These are phyloP conservation scores for Trichoderma harzianum DNA, from an alignment of 2,329 filamentous ascomycete genomes.

Conservation along the genomic window DNA sequence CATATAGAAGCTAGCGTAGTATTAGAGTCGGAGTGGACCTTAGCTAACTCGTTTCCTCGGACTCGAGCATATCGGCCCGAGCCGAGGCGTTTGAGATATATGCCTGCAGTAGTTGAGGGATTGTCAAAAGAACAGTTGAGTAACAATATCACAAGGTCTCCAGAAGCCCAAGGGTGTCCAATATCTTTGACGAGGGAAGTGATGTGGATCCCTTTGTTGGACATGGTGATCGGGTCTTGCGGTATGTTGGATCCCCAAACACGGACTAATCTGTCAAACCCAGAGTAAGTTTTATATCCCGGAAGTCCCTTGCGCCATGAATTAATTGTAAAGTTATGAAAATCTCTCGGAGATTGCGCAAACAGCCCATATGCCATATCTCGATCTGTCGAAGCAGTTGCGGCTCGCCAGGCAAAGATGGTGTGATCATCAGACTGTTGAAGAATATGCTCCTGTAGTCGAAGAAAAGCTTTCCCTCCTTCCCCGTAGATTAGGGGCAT, in stretches of 20 bases:
- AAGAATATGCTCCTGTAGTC: neutral
- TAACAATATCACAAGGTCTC: neutral
- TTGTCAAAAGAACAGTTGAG: neutral
- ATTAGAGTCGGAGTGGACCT: neutral
- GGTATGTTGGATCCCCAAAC: neutral
- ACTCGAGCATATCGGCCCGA: neutral
- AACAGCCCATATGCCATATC: neutral
- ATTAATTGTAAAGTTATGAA: neutral
- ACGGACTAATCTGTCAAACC: neutral
- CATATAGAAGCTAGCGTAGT: neutral
- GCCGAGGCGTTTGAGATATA: neutral
- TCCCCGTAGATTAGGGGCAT: neutral
- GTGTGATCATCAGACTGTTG: neutral
- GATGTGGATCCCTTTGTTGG: neutral
- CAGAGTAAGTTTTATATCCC: neutral
- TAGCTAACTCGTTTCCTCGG: neutral
- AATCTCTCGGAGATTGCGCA: neutral
- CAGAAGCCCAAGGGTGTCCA: neutral
- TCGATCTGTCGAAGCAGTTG: neutral
- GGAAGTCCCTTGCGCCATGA: neutral
- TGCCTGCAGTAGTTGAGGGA: neutral
- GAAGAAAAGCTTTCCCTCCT: neutral
- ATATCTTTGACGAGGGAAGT: neutral
- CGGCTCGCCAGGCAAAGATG: neutral
- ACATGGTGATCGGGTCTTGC: neutral